Evolutionary conservation across 495 filamentous ascomycete species (phyloP).

Genomic region (Penicillium cosmopolitanum): DNA sequence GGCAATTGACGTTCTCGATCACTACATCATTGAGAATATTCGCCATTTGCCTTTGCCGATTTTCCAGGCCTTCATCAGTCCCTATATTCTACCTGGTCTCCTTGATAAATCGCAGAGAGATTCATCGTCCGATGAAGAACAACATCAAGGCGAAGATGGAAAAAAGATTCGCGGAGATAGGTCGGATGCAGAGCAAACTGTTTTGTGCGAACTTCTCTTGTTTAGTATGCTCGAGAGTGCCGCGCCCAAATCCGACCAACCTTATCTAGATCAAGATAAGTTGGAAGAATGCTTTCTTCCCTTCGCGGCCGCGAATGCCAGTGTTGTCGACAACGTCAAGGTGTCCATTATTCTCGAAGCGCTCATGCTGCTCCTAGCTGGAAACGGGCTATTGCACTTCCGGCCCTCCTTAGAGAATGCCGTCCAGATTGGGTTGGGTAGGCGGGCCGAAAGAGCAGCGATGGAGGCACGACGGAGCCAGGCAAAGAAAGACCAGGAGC

Average conservation of each 20-base stretch:
- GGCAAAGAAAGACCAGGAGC: slow-evolving; percentile 40
- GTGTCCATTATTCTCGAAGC: slow-evolving; percentile 76
- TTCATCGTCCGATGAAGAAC: neutral
- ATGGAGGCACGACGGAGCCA: slow-evolving; percentile 46
- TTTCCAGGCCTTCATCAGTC: slow-evolving; percentile 73
- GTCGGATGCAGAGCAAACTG: slow-evolving; percentile 50
- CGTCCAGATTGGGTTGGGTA: slow-evolving; percentile 65
- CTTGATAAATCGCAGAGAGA: slow-evolving; percentile 12
- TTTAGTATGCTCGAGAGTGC: slow-evolving; percentile 61
- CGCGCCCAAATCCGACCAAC: slow-evolving; percentile 52
- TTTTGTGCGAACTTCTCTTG: slow-evolving; percentile 67
- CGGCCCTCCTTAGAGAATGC: slow-evolving; percentile 52
- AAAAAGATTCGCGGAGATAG: neutral
- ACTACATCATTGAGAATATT: slow-evolving; percentile 66
- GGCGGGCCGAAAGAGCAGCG: slow-evolving; percentile 57
- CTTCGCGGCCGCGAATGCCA: slow-evolving; percentile 65
- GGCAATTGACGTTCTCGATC: slow-evolving; percentile 62
- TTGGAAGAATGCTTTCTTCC: slow-evolving; percentile 74
- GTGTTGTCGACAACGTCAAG: slow-evolving; percentile 75
- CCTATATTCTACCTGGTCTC: slow-evolving; percentile 51
- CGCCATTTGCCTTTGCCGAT: slow-evolving; percentile 65
- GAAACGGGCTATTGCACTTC: slow-evolving; percentile 41
- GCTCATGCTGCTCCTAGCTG: slow-evolving; percentile 63
- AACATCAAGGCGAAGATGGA: neutral
- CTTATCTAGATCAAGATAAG: slow-evolving; percentile 57